A percentile compares a stretch with the other conserved stretches of the same genome.
These are phyloP conservation scores for Scenedesmus sp. DNA, from an alignment of 163 green algal species.

Conservation along the genomic window DNA sequence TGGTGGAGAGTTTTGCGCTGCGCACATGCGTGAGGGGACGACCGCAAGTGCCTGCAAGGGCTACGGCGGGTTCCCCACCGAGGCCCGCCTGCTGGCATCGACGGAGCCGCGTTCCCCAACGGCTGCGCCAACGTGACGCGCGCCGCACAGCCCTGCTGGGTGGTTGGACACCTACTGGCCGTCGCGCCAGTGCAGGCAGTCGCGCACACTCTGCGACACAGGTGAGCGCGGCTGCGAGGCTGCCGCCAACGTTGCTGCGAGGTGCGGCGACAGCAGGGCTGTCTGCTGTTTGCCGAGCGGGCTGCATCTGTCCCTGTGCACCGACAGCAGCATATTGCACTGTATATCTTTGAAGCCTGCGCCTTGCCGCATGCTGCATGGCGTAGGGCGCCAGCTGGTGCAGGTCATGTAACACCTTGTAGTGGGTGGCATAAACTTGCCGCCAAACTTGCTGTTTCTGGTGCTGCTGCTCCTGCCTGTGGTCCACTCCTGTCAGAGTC, in stretches of 20 bases:
- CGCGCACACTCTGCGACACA: constrained; percentile 48
- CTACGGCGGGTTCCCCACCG: constrained; percentile 58
- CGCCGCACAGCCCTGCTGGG: constrained; percentile 48
- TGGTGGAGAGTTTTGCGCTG: constrained; percentile 58
- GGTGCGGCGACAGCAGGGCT: no score
- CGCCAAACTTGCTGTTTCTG: background rate
- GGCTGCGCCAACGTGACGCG: constrained; percentile 51
- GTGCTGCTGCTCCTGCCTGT: background rate
- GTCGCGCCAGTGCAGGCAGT: constrained; percentile 51
- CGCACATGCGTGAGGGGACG: constrained; percentile 65
- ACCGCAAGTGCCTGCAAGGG: constrained; percentile 73
- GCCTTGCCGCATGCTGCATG: no score
- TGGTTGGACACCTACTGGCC: constrained; percentile 62
- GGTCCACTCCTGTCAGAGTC: constrained; percentile 26
- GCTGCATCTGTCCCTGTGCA: no score
- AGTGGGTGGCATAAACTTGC: background rate
- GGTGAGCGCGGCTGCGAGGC: no score
- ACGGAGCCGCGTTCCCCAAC: constrained; percentile 44
- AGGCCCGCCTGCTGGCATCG: constrained; percentile 55
- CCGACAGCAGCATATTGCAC: no score
- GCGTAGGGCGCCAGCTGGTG: no score
- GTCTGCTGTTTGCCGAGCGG: no score
- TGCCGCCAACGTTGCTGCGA: no score
- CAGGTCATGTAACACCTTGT: no score
- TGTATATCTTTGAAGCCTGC: no score